phyloP scores from a whole-genome alignment of 495 filamentous ascomycete species.

The Astrocystis sublimbata region DNA sequence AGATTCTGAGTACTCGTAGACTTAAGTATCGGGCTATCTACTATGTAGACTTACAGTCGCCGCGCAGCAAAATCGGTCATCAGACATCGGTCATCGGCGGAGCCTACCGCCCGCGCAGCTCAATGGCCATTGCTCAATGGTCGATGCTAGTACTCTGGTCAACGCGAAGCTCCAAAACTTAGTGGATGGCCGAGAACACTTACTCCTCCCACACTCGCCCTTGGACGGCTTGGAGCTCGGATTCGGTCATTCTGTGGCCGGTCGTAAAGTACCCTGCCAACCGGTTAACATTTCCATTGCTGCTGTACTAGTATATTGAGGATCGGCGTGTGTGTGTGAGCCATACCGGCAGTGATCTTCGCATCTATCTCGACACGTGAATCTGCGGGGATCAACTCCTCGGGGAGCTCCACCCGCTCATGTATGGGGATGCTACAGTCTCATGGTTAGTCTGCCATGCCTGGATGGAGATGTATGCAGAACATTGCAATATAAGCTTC shows the following conservation, averaged over 20 bases:
- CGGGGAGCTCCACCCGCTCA: slow-evolving; percentile 91
- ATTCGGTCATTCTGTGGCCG: slow-evolving; percentile 83
- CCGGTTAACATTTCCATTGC: slow-evolving; percentile 25
- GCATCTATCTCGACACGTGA: slow-evolving; percentile 97
- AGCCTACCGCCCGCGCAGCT: slow-evolving; percentile 2
- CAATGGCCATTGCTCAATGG: slow-evolving; percentile 32
- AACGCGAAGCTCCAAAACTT: slow-evolving; percentile 24
- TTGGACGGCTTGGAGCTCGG: slow-evolving; percentile 80
- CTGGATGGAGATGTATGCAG: slow-evolving; percentile 12
- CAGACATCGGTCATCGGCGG: slow-evolving; percentile 12
- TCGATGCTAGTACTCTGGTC: slow-evolving; percentile 45
- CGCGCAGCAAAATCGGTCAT: slow-evolving; percentile 9
- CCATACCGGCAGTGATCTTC: slow-evolving; percentile 92
- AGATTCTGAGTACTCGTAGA: no score
- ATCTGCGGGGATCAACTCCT: slow-evolving; percentile 91
- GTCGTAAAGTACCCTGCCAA: slow-evolving; percentile 73
- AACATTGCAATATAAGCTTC: slow-evolving; percentile 26
- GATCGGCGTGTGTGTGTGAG: slow-evolving; percentile 30
- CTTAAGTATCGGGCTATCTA: background rate
- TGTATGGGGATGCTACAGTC: slow-evolving; percentile 73
- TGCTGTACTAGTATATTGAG: slow-evolving; percentile 8
- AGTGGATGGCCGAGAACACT: slow-evolving; percentile 33
- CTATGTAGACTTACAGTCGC: background rate
- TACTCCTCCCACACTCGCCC: slow-evolving; percentile 92
- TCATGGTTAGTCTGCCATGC: slow-evolving; percentile 32